Percentiles rank a stretch among this genome's conserved stretches.
phyloP scores from a whole-genome alignment of 2,329 filamentous ascomycete species.

The Pestalotiopsis sp. region DNA sequence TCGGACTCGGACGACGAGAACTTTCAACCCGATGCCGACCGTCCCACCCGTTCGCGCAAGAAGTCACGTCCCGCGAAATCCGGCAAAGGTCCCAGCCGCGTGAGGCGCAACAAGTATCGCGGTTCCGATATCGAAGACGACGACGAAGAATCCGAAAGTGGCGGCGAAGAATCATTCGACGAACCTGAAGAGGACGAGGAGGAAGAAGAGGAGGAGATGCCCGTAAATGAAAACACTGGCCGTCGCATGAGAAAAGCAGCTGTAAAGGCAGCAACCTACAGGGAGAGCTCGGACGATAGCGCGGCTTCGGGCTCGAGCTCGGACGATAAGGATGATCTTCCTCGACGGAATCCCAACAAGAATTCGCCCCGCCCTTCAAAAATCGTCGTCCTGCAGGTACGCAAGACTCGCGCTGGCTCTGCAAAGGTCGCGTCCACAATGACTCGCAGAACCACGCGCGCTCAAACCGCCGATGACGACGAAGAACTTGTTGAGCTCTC shows the following conservation, averaged over 20 bases:
- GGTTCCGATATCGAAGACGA: constrained; percentile 68
- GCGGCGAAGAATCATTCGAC: constrained; percentile 51
- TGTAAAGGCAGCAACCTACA: constrained; percentile 46
- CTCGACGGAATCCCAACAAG: constrained; percentile 31
- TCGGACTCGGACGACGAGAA: constrained; percentile 69
- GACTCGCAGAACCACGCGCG: constrained; percentile 53
- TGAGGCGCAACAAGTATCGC: constrained; percentile 44
- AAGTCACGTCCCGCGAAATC: constrained; percentile 43
- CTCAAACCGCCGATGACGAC: constrained; percentile 56
- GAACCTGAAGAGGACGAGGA: constrained; percentile 38
- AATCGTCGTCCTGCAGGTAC: constrained; percentile 49
- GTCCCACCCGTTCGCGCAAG: constrained; percentile 34
- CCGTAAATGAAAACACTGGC: constrained; percentile 43
- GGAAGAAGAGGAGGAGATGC: constrained; percentile 40
- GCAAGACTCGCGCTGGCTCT: constrained; percentile 23
- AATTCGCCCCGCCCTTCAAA: constrained; percentile 34
- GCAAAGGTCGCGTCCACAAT: constrained; percentile 21
- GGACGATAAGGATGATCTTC: constrained; percentile 40
- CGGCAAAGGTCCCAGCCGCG: constrained; percentile 27
- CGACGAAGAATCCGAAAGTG: constrained; percentile 56
- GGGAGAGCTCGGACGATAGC: constrained; percentile 47
- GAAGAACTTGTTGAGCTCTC: constrained; percentile 61
- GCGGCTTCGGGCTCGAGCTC: constrained; percentile 22
- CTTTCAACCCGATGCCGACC: constrained; percentile 58
- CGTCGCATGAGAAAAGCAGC: constrained; percentile 49